Percentiles rank a stretch among this genome's conserved stretches.
These are phyloP conservation scores for Fagus crenata DNA, from an alignment of 306 rosid genomes.

Conservation along the genomic window DNA sequence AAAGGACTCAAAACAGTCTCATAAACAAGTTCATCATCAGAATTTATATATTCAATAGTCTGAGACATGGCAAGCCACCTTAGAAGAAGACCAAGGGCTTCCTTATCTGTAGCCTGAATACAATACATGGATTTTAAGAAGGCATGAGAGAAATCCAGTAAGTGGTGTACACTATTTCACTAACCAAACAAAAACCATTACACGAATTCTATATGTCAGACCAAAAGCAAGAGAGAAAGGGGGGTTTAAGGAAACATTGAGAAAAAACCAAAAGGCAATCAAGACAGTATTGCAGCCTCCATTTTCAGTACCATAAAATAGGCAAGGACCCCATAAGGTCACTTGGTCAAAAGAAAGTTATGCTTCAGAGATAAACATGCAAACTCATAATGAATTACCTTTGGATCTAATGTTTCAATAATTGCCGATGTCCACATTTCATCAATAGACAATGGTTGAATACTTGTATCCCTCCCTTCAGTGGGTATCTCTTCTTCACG, in stretches of 20 bases:
- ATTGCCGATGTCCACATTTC: background rate
- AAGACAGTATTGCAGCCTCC: background rate
- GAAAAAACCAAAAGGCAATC: background rate
- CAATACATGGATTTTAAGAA: background rate
- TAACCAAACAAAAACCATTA: background rate
- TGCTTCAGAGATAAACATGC: conserved; percentile 4
- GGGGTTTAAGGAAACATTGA: background rate
- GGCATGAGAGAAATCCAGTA: conserved; percentile 16
- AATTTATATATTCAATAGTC: conserved; percentile 37
- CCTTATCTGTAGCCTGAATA: conserved; percentile 59
- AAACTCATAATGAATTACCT: conserved; percentile 34
- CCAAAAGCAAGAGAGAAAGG: background rate
- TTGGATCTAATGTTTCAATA: conserved; percentile 32
- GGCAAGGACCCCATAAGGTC: background rate
- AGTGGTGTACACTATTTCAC: background rate
- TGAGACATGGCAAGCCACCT: conserved; percentile 92
- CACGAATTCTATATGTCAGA: background rate
- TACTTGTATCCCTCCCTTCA: conserved; percentile 37
- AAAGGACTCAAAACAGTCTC: too few species aligned
- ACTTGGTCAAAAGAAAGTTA: background rate
- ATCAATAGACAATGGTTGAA: conserved; percentile 21
- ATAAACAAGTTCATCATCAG: too few species aligned
- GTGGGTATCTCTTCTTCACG: conserved; percentile 20
- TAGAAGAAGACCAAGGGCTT: conserved; percentile 71
- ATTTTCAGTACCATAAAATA: background rate